These are phyloP conservation scores for Arctostaphylos glauca DNA, from an alignment of 148 eudicot species.

Conservation along the genomic window DNA sequence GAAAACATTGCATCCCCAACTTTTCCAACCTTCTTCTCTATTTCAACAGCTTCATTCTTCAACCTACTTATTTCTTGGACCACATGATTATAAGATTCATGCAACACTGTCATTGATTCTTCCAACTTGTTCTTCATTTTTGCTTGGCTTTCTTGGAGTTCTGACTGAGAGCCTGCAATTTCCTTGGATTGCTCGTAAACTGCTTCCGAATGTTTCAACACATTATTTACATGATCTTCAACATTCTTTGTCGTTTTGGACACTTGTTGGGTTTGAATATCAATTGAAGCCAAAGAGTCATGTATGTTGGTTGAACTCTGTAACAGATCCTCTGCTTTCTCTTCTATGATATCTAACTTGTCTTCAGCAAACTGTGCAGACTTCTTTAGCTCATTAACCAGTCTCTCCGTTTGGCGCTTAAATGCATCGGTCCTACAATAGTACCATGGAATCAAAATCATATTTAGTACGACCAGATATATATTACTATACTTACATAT, in stretches of 20 bases:
- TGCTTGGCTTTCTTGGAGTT: slow-evolving; percentile 54
- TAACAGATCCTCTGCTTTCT: slow-evolving; percentile 43
- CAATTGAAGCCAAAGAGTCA: slow-evolving; percentile 50
- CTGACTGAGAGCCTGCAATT: slow-evolving; percentile 57
- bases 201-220: slow-evolving; percentile 44
- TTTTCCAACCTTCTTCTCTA: slow-evolving; percentile 50
- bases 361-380: slow-evolving; percentile 64
- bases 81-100: slow-evolving; percentile 49
- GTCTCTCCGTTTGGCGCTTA: slow-evolving; percentile 55
- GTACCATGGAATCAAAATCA: neutral
- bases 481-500: neutral
- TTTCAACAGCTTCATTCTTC: slow-evolving; percentile 48
- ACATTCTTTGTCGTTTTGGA: slow-evolving; percentile 46
- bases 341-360: slow-evolving; percentile 53
- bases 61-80: slow-evolving; percentile 43
- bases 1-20: slow-evolving; percentile 56
- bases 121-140: slow-evolving; percentile 52
- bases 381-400: slow-evolving; percentile 68
- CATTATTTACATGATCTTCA: slow-evolving; percentile 37
- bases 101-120: slow-evolving; percentile 47
- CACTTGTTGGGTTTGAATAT: slow-evolving; percentile 43
- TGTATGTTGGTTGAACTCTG: slow-evolving; percentile 41
- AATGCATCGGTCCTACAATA: slow-evolving; percentile 61
- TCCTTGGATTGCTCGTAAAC: slow-evolving; percentile 47
- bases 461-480: neutral